Evolutionary conservation across 2,329 filamentous ascomycete species (phyloP).

Genomic region (Neodidymelliopsis sp.): DNA sequence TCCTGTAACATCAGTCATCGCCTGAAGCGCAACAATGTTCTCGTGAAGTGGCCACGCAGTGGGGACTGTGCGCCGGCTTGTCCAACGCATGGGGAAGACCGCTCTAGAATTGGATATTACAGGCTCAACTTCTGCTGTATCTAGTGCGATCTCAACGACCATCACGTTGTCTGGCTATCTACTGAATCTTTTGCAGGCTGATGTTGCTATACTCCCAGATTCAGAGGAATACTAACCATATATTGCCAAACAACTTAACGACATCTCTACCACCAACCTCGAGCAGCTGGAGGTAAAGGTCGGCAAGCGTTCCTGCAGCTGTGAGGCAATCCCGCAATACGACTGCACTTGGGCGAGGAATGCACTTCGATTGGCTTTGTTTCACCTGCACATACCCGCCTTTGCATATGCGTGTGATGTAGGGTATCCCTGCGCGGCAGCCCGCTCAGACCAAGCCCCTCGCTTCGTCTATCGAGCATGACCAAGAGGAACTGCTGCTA

Average conservation of each 20-base stretch:
- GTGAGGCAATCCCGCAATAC: conserved; percentile 45
- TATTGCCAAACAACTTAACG: no score
- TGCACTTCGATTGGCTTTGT: conserved; percentile 37
- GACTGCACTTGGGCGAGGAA: conserved; percentile 27
- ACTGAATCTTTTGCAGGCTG: no score
- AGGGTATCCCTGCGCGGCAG: conserved; percentile 37
- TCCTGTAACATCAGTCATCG: conserved; percentile 30
- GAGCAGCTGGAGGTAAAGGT: conserved; percentile 32
- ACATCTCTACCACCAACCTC: neutral
- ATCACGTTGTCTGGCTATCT: neutral
- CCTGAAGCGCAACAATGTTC: conserved; percentile 33
- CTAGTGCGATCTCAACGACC: neutral
- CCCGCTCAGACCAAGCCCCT: conserved; percentile 27
- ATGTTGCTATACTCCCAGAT: no score
- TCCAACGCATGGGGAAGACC: conserved; percentile 39
- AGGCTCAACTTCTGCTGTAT: neutral
- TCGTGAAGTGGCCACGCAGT: conserved; percentile 37
- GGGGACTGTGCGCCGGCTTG: conserved; percentile 42
- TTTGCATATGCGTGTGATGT: conserved; percentile 50
- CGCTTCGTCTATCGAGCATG: conserved; percentile 27
- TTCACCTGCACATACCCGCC: conserved; percentile 45
- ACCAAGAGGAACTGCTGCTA: conserved; percentile 29
- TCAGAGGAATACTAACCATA: no score
- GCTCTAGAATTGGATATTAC: conserved; percentile 40
- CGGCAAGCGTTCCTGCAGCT: conserved; percentile 49